phyloP scores from a whole-genome alignment of 306 rosid species.

The Cucurbita maxima region DNA sequence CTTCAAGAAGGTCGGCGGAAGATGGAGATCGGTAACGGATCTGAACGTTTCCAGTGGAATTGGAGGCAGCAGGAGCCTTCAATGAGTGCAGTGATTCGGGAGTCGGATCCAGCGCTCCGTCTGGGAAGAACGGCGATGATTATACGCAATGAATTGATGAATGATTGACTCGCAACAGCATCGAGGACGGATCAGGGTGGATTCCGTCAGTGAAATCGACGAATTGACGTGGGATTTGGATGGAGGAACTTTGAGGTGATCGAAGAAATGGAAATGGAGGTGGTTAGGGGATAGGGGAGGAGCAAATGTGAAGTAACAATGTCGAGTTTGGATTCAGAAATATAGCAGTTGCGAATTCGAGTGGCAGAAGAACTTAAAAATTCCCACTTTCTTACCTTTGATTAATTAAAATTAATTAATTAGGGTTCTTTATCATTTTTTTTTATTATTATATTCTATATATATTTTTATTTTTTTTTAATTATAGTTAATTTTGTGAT shows the following conservation, averaged over 20 bases:
- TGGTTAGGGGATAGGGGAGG: neutral
- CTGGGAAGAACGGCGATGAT: neutral
- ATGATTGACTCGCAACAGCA: neutral
- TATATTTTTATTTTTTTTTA: too few species aligned
- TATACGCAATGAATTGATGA: neutral
- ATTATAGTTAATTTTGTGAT: too few species aligned
- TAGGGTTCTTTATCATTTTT: too few species aligned
- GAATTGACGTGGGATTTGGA: neutral
- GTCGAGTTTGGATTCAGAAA: neutral
- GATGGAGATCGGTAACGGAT: conserved; percentile 97
- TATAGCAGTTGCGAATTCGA: neutral
- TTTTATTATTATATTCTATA: too few species aligned
- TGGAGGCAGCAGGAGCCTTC: conserved; percentile 49
- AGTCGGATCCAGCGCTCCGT: conserved; percentile 61
- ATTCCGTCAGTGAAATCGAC: neutral
- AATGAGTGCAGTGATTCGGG: conserved; percentile 56
- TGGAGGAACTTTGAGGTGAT: neutral
- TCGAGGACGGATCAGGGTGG: neutral
- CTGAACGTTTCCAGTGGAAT: conserved; percentile 61
- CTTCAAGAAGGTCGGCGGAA: conserved; percentile 66
- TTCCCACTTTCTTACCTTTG: neutral
- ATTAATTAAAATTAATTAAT: too few species aligned
- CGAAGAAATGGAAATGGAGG: neutral
- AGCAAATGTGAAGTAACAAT: neutral
- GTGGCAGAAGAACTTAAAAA: neutral